phyloP scores from a whole-genome alignment of 2,329 filamentous ascomycete species.

The Ophiostoma novo-ulmi region DNA sequence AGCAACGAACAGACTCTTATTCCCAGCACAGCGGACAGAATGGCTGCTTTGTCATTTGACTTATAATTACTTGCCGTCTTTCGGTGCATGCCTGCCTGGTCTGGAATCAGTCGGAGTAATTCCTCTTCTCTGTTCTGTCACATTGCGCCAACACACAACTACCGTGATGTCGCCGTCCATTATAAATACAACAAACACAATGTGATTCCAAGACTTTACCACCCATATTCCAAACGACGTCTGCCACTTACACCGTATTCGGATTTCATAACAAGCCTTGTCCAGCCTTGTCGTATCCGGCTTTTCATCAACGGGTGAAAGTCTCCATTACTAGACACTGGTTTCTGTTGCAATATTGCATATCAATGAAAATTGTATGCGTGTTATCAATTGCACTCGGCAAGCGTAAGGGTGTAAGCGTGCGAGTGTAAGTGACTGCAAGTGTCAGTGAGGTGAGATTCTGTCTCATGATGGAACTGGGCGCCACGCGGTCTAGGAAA shows the following conservation, averaged over 20 bases:
- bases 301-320: not conserved
- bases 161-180: not conserved
- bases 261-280: conserved; percentile 5
- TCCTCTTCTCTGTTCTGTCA: no score
- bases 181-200: not conserved
- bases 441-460: not conserved
- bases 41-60: not conserved
- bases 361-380: not conserved
- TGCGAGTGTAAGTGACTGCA: not conserved
- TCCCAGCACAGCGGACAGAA: no score
- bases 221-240: not conserved
- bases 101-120: not conserved
- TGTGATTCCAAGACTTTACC: not conserved
- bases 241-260: conserved; percentile 15
- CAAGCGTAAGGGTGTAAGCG: not conserved
- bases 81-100: not conserved
- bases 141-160: no score
- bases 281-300: conserved; percentile 9
- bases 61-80: not conserved
- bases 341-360: not conserved
- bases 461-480: not conserved
- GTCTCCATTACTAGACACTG: not conserved
- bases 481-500: not conserved
- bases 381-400: not conserved
- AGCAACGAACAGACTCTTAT: not conserved